Base-by-base conservation (phyloP, 768 basidiomycete genomes). In the Tremella yokohamensis region DNA sequence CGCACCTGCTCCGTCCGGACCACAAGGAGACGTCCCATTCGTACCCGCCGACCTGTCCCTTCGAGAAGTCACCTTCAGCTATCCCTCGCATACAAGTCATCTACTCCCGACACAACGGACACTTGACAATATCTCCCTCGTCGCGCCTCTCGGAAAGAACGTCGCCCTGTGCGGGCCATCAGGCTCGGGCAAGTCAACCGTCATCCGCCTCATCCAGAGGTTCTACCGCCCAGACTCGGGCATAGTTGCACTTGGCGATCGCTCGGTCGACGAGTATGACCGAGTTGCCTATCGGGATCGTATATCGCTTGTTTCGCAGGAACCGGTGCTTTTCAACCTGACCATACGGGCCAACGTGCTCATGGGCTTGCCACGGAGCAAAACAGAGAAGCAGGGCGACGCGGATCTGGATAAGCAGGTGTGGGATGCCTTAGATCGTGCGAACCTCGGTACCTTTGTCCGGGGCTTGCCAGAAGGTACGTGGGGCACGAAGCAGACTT, bases 251-350 rank as follows among this genome's bases (percentile, higher is more conserved):
- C n/a, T 45, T 4, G 42, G 22, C 42, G 42, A 22, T 45, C n/a
- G n/a, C 6, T 8, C 22, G 22, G n/a, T 45, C 7, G 42, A 45
- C 7, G 42, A 6, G n/a, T 45, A 22, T 8, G 42, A 34, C 42
- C n/a, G n/a, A 4, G 6, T 6, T 4, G 42, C 6, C 7, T 45
- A 45, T 45, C 4, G 42, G 22, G 42, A n/a, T 18, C 4, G 22
- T 4, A 45, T 45, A 22, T 45, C 42, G 42, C 42, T 45, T 15
- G 42, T 45, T 15, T 45, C 42, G n/a, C 42, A 45, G 42, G 42
- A 45, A 45, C 42, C 42, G 4, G 42, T 45, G 7, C 42, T 45
- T 22, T 45, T 18, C 42, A 18, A n/a, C 42, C 8, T n/a, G n/a
- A 18, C 42, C 42, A 45, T 45, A 6, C 42, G 42, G 7, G n/a